phyloP scores from a whole-genome alignment of 331 rosid species.

The Dryas integrifolia region DNA sequence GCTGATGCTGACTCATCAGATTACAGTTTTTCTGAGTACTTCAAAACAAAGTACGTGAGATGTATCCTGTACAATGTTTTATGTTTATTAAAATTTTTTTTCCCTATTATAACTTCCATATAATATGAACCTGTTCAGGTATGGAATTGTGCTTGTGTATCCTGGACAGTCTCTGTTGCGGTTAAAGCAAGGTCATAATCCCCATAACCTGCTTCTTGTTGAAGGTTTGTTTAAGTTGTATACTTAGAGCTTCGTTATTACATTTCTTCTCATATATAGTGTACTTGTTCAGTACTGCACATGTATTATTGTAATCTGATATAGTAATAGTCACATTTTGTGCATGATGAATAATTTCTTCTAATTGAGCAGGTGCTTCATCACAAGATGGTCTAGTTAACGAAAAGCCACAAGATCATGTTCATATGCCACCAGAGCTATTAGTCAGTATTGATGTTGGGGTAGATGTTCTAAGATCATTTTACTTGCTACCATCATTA shows the following conservation, averaged over 20 bases:
- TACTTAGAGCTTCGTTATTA: constrained; percentile 21
- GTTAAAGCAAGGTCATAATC: constrained; percentile 87
- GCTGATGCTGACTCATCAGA: constrained; percentile 34
- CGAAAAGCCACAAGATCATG: constrained; percentile 58
- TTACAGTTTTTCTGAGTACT: constrained; percentile 47
- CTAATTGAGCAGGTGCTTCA: constrained; percentile 36
- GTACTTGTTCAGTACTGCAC: not conserved
- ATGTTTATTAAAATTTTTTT: constrained; percentile 3
- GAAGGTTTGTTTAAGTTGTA: constrained; percentile 53
- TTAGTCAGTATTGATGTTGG: constrained; percentile 50
- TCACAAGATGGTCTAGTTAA: constrained; percentile 31
- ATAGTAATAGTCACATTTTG: not conserved
- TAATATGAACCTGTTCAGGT: constrained; percentile 46
- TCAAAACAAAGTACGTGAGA: constrained; percentile 52
- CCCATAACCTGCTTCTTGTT: constrained; percentile 82
- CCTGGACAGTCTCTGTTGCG: constrained; percentile 70
- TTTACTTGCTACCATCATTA: constrained; percentile 77
- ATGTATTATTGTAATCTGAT: not conserved
- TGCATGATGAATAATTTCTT: constrained; percentile 11
- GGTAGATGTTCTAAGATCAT: constrained; percentile 56
- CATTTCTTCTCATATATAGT: not conserved
- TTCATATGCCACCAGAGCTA: constrained; percentile 84
- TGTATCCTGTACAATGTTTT: constrained; percentile 8
- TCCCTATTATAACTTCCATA: not conserved
- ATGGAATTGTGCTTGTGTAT: constrained; percentile 56